These are phyloP conservation scores for Ascochyta rabiei DNA, from an alignment of 2,329 filamentous ascomycete species.

Conservation along the genomic window DNA sequence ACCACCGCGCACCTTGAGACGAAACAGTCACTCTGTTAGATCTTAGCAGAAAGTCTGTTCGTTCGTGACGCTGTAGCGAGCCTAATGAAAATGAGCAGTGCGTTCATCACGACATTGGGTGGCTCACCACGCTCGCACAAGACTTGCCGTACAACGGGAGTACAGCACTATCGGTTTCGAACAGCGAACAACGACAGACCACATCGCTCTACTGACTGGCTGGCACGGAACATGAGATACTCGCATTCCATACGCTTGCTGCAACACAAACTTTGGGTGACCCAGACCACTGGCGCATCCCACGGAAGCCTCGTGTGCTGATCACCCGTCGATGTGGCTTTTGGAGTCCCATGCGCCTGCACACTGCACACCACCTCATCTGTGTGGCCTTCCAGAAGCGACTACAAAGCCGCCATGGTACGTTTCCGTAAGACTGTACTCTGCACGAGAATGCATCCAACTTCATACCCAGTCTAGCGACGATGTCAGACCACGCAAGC, in stretches of 20 bases:
- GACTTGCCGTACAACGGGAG: slow-evolving; percentile 21
- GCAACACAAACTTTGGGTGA: slow-evolving; percentile 21
- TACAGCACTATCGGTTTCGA: slow-evolving; percentile 34
- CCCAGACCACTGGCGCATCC: slow-evolving; percentile 40
- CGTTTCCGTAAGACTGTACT: slow-evolving; percentile 1
- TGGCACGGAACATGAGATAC: slow-evolving; percentile 22
- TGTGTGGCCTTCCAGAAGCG: slow-evolving; percentile 37
- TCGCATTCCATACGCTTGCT: slow-evolving; percentile 13
- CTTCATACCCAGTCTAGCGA: slow-evolving; percentile 27
- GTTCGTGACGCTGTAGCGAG: background rate
- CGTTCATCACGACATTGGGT: slow-evolving; percentile 3
- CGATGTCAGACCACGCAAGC: background rate
- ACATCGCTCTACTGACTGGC: slow-evolving; percentile 24
- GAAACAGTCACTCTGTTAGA: slow-evolving; percentile 3
- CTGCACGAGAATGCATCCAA: slow-evolving; percentile 2
- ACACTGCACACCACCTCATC: slow-evolving; percentile 21
- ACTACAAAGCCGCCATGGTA: slow-evolving; percentile 5
- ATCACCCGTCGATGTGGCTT: slow-evolving; percentile 48
- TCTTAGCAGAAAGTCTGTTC: background rate
- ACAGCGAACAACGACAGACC: slow-evolving; percentile 25
- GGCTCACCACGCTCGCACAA: slow-evolving; percentile 10
- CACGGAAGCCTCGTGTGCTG: slow-evolving; percentile 32
- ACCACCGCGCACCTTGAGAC: slow-evolving; percentile 6
- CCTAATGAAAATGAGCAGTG: background rate
- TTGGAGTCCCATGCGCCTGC: slow-evolving; percentile 33